These are phyloP conservation scores for Boletus sp. DNA, from an alignment of 768 basidiomycete species.

Conservation along the genomic window DNA sequence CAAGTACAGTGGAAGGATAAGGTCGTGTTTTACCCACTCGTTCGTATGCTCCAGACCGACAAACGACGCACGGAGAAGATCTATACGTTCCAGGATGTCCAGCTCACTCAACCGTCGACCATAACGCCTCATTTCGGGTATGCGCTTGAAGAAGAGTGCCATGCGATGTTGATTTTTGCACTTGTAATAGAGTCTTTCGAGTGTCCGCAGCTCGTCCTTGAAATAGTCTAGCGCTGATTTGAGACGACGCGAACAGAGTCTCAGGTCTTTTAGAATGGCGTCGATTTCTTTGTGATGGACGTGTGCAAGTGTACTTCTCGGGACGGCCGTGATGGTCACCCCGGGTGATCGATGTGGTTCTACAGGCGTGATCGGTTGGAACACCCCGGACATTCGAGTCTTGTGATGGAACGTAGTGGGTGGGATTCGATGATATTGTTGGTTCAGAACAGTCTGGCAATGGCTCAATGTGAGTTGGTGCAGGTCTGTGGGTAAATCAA, in stretches of 20 bases:
- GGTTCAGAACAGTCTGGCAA: neutral
- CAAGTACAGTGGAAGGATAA: neutral
- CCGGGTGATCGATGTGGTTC: constrained; percentile 4
- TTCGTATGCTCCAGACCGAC: constrained; percentile 25
- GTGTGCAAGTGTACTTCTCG: constrained; percentile 18
- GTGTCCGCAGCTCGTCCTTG: constrained; percentile 40
- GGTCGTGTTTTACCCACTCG: constrained; percentile 17
- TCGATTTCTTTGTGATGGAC: constrained; percentile 45
- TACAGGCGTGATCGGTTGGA: neutral
- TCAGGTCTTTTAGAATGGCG: constrained; percentile 58
- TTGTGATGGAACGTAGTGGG: neutral
- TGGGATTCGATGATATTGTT: neutral
- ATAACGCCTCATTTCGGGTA: constrained; percentile 56
- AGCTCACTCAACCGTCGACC: constrained; percentile 19
- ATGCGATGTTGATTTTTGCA: constrained; percentile 63
- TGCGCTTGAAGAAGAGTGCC: constrained; percentile 59
- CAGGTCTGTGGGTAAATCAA: too few species aligned
- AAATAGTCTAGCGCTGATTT: constrained; percentile 36
- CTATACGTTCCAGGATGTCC: constrained; percentile 18
- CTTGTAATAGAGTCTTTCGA: constrained; percentile 73
- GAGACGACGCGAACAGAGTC: constrained; percentile 49
- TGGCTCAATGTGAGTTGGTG: neutral
- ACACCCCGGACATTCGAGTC: neutral
- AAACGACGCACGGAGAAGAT: constrained; percentile 27
- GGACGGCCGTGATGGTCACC: constrained; percentile 9